phyloP scores from a whole-genome alignment of 148 eudicot genomes.

The Camellia lanceoleosa region DNA sequence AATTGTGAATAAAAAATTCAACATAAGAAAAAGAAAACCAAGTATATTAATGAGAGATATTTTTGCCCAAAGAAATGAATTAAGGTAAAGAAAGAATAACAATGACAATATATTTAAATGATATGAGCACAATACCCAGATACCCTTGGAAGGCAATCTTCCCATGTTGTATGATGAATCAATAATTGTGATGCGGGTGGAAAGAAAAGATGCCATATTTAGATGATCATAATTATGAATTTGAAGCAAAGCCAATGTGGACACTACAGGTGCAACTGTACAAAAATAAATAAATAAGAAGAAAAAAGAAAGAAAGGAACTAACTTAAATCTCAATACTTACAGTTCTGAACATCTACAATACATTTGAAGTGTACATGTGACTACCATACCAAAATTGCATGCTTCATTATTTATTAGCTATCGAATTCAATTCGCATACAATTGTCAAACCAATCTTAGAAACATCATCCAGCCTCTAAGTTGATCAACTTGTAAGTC shows the following conservation, averaged over 20 bases:
- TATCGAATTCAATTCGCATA: neutral
- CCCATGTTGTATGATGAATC: neutral
- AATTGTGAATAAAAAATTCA: constrained; percentile 7
- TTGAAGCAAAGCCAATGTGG: neutral
- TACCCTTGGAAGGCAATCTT: neutral
- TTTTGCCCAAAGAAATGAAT: no score
- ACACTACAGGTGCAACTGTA: no score
- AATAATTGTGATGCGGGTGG: neutral
- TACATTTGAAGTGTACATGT: neutral
- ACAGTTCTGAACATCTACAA: neutral
- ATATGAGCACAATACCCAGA: no score
- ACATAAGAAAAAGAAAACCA: no score
- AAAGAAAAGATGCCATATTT: neutral
- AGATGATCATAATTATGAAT: neutral
- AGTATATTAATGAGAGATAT: no score
- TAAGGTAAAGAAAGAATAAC: no score
- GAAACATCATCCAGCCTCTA: constrained; percentile 10
- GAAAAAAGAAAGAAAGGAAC: neutral
- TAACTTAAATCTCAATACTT: neutral
- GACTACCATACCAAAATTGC: neutral
- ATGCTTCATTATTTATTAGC: neutral
- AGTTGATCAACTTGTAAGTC: neutral
- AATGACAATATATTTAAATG: no score
- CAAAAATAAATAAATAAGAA: no score
- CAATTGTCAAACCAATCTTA: neutral